Base-by-base conservation (phyloP, 1,139 yeast genomes). In the Yamadazyma diddensiae region DNA sequence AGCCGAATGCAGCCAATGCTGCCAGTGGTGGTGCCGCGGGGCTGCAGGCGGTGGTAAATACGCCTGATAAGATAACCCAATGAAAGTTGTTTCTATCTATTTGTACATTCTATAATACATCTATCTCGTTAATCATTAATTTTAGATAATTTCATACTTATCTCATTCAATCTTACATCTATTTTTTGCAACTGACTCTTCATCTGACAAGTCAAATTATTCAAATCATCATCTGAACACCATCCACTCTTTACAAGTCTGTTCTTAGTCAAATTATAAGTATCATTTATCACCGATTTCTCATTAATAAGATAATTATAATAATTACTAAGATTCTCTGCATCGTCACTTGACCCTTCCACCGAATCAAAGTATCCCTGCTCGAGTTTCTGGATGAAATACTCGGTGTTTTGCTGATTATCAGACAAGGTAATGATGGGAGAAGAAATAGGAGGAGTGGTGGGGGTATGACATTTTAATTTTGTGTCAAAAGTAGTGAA, bases 191-290 rank as follows among this genome's bases (percentile, higher is more conserved):
- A 59, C 46, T 48, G 65, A 57, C 36, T 57, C 42, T 25, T 38
- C 24, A 36, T 45, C 39, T 65, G 71, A 24, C 62, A 44, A 41
- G 57, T 62, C 32, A 66, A 52, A 48, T 65, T 67, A 38, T 65
- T 58, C 47, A 69, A 57, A 45, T 69, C 74, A 39, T 65, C 65
- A 21, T 48, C 49, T 2, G 73, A 65, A 42, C 73, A 67, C 75
- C 75, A 69, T 2, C 75, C 75, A 32, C 66, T 59, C 25, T 55
- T 57, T 17, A 46, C 37, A 36, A 69, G 55, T 34, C 65, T 53
- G 29, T 53, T 49, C 33, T 51, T 61, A n/a, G 73, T 62, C 15
- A 53, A 45, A 27, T 55, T 62, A 41, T 57, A 69, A 3, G 69
- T 68, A 13, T 61, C 63, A 26, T 50, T 51, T 6, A 45, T 42